Evolutionary conservation across 352 stramenopile genomes (phyloP), one percentile per base, ranked within the genome.

Genomic region (Phytopythium helicoides): DNA sequence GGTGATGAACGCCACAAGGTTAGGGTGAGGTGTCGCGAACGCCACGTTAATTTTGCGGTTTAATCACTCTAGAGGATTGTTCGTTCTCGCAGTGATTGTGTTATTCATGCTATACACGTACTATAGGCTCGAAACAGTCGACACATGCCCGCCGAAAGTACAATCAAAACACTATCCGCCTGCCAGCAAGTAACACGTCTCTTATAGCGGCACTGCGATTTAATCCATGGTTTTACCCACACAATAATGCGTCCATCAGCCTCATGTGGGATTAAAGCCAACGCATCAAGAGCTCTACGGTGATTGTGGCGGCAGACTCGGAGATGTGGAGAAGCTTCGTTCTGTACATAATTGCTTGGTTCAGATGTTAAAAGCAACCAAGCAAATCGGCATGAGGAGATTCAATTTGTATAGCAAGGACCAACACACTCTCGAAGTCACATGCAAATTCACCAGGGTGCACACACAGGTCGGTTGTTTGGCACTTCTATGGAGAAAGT

Each of bases 331-430:
- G 19, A 8, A 45, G 48, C 2, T 40, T 16, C 62, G 62, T 66
- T 10, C 34, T 35, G 10, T 52, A 36, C 2, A 39, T 38, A 3
- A 64, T 35, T 1, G 54, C 54, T 16, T 71, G 58, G 41, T 67
- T 71, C 42, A 64, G 58, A 18, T 68, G 56, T 42, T 68, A 68
- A 7, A 68, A 42, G 25, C 50, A 68, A 0, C 51, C 42, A 37
- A 60, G 31, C 1, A 35, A 6, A 3, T 39, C 10, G 1, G 52
- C 46, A 2, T 39, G 31, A 6, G 37, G 47, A 50, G 55, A 69
- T 14, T 69, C 40, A 10, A 58, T 36, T 23, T 23, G 11, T 19
- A 53, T 47, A 9, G 48, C 45, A 3, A 28, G 21, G 15, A 66
- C 60, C 9, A 68, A n/a, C 1, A 22, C 56, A 6, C 23, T 8